Evolutionary conservation across 305 asterid genomes (phyloP).

Genomic region (Fraxinus latifolia): DNA sequence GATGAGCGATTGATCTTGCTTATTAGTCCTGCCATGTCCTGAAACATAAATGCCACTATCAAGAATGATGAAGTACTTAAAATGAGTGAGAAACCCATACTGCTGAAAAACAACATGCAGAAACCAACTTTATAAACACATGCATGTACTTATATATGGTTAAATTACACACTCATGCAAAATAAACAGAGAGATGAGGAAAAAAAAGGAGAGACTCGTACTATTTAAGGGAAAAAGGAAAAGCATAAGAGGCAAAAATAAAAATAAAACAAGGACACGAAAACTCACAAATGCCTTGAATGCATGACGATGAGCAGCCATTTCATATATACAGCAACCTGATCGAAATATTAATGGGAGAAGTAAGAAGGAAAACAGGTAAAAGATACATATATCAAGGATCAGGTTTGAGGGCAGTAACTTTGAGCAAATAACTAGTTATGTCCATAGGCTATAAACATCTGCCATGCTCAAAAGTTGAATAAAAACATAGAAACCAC

Average conservation of each 20-base stretch:
- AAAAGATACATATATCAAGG: neutral
- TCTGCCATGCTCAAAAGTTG: neutral
- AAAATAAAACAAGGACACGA: slow-evolving; percentile 14
- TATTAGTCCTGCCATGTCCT: slow-evolving; percentile 99
- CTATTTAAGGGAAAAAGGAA: neutral
- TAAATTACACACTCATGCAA: neutral
- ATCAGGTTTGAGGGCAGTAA: neutral
- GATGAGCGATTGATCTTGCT: slow-evolving; percentile 96
- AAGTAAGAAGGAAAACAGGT: neutral
- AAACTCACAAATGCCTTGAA: slow-evolving; percentile 93
- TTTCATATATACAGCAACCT: slow-evolving; percentile 99
- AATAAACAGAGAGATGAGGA: neutral
- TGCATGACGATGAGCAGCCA: slow-evolving; percentile 98
- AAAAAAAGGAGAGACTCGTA: neutral
- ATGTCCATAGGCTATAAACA: neutral
- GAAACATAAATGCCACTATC: slow-evolving; percentile 26
- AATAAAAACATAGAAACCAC: neutral
- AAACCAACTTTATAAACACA: neutral
- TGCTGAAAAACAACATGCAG: neutral
- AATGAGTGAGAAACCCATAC: neutral
- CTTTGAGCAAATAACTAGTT: neutral
- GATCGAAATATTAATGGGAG: slow-evolving; percentile 24
- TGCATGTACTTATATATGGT: neutral
- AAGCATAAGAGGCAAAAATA: neutral
- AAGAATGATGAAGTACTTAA: neutral